A percentile compares a stretch with the other conserved stretches of the same genome.
phyloP scores from a whole-genome alignment of 371 early-diverging fungal species.

The Rhizopus delemar region DNA sequence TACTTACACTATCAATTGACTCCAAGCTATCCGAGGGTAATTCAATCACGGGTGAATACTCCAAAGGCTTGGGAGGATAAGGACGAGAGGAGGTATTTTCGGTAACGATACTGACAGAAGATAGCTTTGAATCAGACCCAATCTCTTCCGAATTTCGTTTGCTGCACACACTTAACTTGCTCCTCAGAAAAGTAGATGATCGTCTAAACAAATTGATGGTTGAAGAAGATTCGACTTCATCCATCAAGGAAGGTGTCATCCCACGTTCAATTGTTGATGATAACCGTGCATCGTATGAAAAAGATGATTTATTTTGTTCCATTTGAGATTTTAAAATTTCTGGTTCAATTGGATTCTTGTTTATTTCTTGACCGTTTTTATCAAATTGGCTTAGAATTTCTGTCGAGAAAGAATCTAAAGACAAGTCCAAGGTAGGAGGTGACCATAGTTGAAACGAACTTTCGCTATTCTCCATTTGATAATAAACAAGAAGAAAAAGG shows the following conservation, averaged over 20 bases:
- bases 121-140: constrained; percentile 4
- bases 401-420: constrained; percentile 32
- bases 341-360: not conserved
- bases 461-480: constrained; percentile 13
- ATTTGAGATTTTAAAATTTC: not conserved
- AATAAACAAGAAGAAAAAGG: constrained; percentile 4
- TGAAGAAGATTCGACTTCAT: constrained; percentile 1
- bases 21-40: constrained; percentile 18
- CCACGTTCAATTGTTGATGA: not conserved
- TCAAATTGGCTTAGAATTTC: constrained; percentile 36
- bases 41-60: constrained; percentile 33
- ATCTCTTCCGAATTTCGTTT: constrained; percentile 1
- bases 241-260: not conserved
- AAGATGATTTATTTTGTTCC: not conserved
- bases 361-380: constrained; percentile 7
- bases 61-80: constrained; percentile 41
- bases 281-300: not conserved
- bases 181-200: constrained; percentile 18
- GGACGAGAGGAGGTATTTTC: constrained; percentile 19
- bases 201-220: constrained; percentile 12
- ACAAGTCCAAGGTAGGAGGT: constrained; percentile 21
- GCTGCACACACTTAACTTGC: constrained; percentile 6
- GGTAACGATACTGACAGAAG: constrained; percentile 12
- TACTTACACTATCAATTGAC: not conserved
- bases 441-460: constrained; percentile 25